Conservation (phyloP, 2,329 filamentous ascomycete genomes). For the Colletotrichum aenigma region DNA sequence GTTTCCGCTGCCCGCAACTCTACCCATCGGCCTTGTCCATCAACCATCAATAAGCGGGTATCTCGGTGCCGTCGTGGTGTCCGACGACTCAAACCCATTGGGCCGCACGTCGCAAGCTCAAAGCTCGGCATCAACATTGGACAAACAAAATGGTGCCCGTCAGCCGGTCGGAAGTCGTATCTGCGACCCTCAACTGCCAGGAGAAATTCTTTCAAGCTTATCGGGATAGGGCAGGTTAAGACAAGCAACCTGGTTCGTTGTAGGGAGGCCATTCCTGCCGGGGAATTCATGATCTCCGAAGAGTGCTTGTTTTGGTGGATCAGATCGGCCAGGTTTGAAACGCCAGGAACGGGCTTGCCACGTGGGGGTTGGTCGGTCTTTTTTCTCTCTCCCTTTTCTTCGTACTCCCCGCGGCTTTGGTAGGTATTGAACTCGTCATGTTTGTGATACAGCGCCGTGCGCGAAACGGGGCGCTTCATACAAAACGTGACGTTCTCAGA, state of each 20-base stretch:
- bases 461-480: not conserved
- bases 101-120: not conserved
- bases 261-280: not conserved
- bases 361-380: not conserved
- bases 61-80: not conserved
- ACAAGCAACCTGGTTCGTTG: not conserved
- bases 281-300: not conserved
- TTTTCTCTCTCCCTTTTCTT: not conserved
- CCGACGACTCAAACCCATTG: not conserved
- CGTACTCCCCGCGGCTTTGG: not conserved
- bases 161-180: not conserved
- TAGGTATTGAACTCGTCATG: not conserved
- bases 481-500: not conserved
- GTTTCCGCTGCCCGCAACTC: not conserved
- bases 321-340: not conserved
- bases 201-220: not conserved
- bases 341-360: not conserved
- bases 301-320: not conserved
- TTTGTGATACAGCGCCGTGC: conserved; percentile 4
- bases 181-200: not conserved
- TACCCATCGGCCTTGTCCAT: not conserved
- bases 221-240: not conserved
- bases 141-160: not conserved
- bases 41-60: not conserved
- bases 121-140: not conserved